Evolutionary conservation across 192 early-diverging fungal genomes (phyloP).

Genomic region (Coemansia sp.): DNA sequence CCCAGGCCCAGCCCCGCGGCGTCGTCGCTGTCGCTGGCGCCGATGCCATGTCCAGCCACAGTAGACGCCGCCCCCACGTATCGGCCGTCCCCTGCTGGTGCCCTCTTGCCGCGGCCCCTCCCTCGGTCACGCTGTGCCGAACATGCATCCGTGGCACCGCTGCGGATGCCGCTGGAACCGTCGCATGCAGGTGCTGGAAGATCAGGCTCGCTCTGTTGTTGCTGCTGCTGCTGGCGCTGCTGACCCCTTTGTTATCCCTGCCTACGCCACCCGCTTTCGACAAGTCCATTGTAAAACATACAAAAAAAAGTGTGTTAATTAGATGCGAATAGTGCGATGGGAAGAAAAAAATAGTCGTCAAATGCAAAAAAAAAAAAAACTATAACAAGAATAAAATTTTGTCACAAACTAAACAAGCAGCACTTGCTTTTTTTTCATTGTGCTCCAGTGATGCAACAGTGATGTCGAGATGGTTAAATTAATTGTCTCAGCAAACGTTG

Average conservation of each 20-base stretch:
- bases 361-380: too few species aligned
- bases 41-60: neutral
- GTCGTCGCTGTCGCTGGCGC: neutral
- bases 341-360: too few species aligned
- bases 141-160: conserved; percentile 8
- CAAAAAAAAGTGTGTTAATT: too few species aligned
- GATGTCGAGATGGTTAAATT: too few species aligned
- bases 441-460: too few species aligned
- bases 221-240: neutral
- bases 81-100: conserved; percentile 1
- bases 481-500: too few species aligned
- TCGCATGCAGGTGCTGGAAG: conserved; percentile 50
- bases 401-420: too few species aligned
- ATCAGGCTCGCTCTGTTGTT: conserved; percentile 34
- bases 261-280: too few species aligned
- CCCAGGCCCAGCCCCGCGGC: neutral
- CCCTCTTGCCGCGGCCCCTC: neutral
- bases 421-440: too few species aligned
- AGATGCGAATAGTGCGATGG: neutral
- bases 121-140: conserved; percentile 20
- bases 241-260: neutral
- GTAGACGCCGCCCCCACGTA: neutral
- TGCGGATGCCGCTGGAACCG: conserved; percentile 2
- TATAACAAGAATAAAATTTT: too few species aligned
- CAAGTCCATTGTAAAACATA: too few species aligned